phyloP scores from a whole-genome alignment of 345 rosid species.

The Brassica juncea region DNA sequence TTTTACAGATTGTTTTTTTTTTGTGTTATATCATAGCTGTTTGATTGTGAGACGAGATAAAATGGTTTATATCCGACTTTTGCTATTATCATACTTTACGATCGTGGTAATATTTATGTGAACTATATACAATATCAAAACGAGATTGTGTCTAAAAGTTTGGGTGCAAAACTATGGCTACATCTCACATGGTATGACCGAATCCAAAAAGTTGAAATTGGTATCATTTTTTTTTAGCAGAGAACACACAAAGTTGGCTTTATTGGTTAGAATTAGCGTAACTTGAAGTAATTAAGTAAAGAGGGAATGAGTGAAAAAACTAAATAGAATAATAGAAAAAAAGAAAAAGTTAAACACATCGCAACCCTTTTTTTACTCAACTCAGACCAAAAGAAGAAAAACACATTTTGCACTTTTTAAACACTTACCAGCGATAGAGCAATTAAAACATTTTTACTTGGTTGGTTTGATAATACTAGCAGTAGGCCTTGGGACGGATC shows the following conservation, averaged over 20 bases:
- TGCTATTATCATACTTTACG: neutral
- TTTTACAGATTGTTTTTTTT: neutral
- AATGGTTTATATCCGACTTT: neutral
- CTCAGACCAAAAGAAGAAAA: too few species aligned
- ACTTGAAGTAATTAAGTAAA: too few species aligned
- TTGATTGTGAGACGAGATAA: neutral
- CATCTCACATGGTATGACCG: neutral
- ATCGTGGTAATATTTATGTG: neutral
- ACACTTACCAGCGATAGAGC: too few species aligned
- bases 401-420: too few species aligned
- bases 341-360: too few species aligned
- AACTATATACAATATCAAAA: neutral
- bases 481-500: too few species aligned
- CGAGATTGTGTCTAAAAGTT: neutral
- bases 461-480: too few species aligned
- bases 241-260: slow-evolving; percentile 5
- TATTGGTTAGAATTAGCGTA: too few species aligned
- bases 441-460: too few species aligned
- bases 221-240: slow-evolving; percentile 8
- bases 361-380: too few species aligned
- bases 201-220: neutral
- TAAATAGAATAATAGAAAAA: too few species aligned
- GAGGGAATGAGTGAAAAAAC: too few species aligned
- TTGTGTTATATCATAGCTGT: neutral
- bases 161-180: neutral